Percentiles rank a stretch among this genome's conserved stretches.
These are phyloP conservation scores for Spinacia oleracea DNA, from an alignment of 179 eudicot species.

Conservation along the genomic window DNA sequence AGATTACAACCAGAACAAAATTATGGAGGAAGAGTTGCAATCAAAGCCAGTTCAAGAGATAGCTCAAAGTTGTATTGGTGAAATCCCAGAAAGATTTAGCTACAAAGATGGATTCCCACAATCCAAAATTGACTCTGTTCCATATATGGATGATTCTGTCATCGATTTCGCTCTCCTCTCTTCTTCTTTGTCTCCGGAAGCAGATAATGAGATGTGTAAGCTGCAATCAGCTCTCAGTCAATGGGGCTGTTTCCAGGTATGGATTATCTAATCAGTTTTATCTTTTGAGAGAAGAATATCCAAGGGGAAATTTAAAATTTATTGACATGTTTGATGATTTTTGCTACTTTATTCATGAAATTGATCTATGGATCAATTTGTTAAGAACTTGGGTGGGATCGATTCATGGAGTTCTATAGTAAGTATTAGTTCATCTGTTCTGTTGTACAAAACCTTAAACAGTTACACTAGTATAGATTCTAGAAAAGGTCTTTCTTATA, in stretches of 20 bases:
- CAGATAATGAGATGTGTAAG: not conserved
- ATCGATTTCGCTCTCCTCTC: constrained; percentile 3
- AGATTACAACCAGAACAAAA: not conserved
- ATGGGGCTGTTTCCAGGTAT: constrained; percentile 22
- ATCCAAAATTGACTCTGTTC: constrained; percentile 3
- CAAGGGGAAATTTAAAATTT: not conserved
- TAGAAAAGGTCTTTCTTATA: too few species aligned
- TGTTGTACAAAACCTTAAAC: not conserved
- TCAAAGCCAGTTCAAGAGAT: constrained; percentile 7
- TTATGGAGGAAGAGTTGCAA: not conserved
- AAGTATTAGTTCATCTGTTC: not conserved
- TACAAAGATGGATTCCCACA: constrained; percentile 16
- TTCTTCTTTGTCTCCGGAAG: constrained; percentile 3
- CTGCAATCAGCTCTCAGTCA: constrained; percentile 14
- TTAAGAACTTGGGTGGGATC: not conserved
- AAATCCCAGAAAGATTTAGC: constrained; percentile 2
- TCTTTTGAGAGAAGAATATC: not conserved
- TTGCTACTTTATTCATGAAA: not conserved
- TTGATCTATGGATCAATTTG: not conserved
- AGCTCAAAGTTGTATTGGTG: not conserved
- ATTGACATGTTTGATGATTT: not conserved
- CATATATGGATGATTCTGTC: constrained; percentile 13
- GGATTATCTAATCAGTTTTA: not conserved
- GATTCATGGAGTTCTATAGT: not conserved
- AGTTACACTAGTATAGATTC: too few species aligned